Base-by-base conservation (phyloP, 2,329 filamentous ascomycete genomes). In the Phialocephala sp. region DNA sequence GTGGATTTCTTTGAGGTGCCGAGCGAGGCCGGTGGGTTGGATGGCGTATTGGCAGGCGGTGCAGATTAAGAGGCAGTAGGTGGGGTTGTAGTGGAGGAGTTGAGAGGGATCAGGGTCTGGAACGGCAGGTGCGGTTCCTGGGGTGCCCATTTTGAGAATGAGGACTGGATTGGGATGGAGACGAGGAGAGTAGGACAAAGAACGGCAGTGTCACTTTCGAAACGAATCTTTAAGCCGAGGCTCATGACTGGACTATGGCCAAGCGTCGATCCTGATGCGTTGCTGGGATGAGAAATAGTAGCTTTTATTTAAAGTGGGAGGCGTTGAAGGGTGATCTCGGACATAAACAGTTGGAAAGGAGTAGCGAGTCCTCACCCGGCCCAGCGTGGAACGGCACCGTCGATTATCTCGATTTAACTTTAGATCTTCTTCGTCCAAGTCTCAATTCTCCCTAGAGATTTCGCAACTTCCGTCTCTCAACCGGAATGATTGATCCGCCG, bases 1-100 rank as follows among this genome's bases (percentile, higher is more conserved):
- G 58, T 74, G 72, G 11, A 72, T 69, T 2, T 73, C 71, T 63
- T 72, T 73, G 18, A 74, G 63, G 61, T 74, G 72, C 6, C 72
- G 66, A 12, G 63, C 50, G 12, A 74, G 63, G 20, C 69, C 71
- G 14, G 52, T 60, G 22, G 72, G 72, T 35, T 72, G 69, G 14
- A 74, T 68, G 8, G 72, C 72, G 62, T 74, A 73, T n/a, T 62
- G 64, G 58, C 72, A 74, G 1, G 47, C 47, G n/a, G 50, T 64
- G 50, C 72, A 74, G 15, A 74, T 58, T n/a, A 74, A 22, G 18
- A 71, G 69, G 62, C 61, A 60, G 52, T 71, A 69, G n/a, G 14
- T 39, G 11, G 69, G 61, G 12, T 72, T 67, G 57, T 74, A 74
- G 18, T 68, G 66, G 0, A 74, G 64, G 20, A 74, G 60, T 35